Evolutionary conservation across 2,329 filamentous ascomycete genomes (phyloP).

Genomic region (Alternaria longipes): DNA sequence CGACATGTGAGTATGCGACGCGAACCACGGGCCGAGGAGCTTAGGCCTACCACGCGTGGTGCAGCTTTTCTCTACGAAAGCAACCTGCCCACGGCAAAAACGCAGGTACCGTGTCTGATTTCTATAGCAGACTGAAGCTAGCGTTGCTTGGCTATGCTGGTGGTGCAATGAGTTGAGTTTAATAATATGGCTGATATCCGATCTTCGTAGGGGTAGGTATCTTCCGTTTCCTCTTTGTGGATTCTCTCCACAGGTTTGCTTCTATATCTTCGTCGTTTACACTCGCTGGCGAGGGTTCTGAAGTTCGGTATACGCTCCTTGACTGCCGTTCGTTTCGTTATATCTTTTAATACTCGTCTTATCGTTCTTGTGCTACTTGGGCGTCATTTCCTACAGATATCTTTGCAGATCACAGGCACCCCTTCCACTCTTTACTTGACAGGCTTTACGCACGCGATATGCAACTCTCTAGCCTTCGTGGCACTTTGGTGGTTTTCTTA

Average conservation of each 20-base stretch:
- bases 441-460: constrained; percentile 13
- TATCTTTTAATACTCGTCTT: neutral
- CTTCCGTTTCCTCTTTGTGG: constrained; percentile 7
- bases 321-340: neutral
- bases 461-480: constrained; percentile 21
- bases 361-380: neutral
- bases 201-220: constrained; percentile 6
- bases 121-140: neutral
- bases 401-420: neutral
- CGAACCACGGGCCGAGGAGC: neutral
- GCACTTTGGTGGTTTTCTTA: constrained; percentile 24
- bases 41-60: neutral
- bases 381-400: neutral
- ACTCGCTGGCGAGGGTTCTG: constrained; percentile 12
- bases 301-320: neutral
- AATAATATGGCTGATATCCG: neutral
- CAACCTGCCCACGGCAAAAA: neutral
- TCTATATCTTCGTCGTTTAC: neutral
- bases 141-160: constrained; percentile 7
- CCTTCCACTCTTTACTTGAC: neutral
- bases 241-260: neutral
- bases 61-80: neutral
- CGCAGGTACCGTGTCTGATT: constrained; percentile 1
- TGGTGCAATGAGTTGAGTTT: neutral
- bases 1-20: constrained; percentile 2